Conservation (phyloP, 176 grass and related monocot genomes). For the Phoenix roebelenii region DNA sequence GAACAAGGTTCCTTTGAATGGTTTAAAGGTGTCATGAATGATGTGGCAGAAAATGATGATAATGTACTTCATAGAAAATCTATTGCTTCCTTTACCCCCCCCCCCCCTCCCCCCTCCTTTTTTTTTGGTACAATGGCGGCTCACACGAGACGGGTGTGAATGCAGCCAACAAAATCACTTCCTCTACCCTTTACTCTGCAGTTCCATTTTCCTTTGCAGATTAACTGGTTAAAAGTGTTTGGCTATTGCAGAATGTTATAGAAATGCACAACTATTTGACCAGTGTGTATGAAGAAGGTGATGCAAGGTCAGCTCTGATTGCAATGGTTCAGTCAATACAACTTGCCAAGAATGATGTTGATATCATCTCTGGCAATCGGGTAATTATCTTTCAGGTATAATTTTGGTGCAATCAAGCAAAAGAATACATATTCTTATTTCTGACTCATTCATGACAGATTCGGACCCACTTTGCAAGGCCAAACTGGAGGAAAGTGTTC, state of each 20-base stretch:
- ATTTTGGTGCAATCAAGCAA: background rate
- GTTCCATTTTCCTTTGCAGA: conserved; percentile 1
- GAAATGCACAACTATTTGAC: conserved; percentile 99
- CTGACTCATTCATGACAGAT: conserved; percentile 41
- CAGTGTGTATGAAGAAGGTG: conserved; percentile 98
- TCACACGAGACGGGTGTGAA: no score
- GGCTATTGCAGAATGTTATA: conserved; percentile 66
- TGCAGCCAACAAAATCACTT: no score
- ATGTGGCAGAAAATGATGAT: conserved; percentile 80
- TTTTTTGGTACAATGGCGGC: no score
- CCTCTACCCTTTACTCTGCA: background rate
- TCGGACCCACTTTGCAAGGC: conserved; percentile 92
- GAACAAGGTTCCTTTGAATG: conserved; percentile 97
- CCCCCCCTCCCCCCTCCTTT: no score
- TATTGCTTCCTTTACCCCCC: conserved; percentile 3
- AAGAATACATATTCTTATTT: background rate
- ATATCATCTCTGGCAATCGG: conserved; percentile 86
- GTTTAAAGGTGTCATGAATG: conserved; percentile 99
- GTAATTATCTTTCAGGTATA: conserved; percentile 23
- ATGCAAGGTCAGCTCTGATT: conserved; percentile 84
- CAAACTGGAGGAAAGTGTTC: conserved; percentile 99
- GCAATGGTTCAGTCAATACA: conserved; percentile 95
- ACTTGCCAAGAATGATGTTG: conserved; percentile 82
- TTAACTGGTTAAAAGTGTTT: conserved; percentile 9
- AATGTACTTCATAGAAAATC: conserved; percentile 40